phyloP scores from a whole-genome alignment of 345 rosid genomes.

The Mangifera indica region DNA sequence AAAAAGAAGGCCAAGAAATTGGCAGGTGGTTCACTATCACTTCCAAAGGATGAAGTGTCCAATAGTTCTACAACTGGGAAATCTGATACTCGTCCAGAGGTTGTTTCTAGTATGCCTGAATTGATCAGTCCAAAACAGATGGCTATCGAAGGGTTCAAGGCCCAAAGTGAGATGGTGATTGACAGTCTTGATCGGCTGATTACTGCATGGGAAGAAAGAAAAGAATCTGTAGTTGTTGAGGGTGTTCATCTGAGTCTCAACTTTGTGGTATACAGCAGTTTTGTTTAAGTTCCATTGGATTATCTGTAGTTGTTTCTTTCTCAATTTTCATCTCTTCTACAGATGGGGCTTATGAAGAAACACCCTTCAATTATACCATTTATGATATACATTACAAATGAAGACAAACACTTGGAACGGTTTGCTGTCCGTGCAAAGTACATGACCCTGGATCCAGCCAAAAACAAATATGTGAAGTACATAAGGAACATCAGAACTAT shows the following conservation, averaged over 20 bases:
- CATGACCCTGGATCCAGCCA: slow-evolving; percentile 96
- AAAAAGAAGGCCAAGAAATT: slow-evolving; percentile 63
- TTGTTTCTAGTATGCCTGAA: slow-evolving; percentile 37
- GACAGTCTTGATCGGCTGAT: slow-evolving; percentile 98
- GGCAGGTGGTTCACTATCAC: slow-evolving; percentile 45
- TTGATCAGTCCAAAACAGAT: slow-evolving; percentile 76
- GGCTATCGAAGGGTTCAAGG: slow-evolving; percentile 97
- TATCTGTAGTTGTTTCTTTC: slow-evolving; percentile 10
- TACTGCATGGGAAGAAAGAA: slow-evolving; percentile 95
- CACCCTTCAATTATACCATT: slow-evolving; percentile 97
- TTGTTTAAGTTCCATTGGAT: slow-evolving; percentile 12
- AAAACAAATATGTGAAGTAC: slow-evolving; percentile 94
- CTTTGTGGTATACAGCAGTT: slow-evolving; percentile 71
- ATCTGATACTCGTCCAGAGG: slow-evolving; percentile 35
- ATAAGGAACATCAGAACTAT: slow-evolving; percentile 91
- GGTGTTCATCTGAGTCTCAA: slow-evolving; percentile 98
- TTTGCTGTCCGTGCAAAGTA: slow-evolving; percentile 99
- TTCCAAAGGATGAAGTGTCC: slow-evolving; percentile 41
- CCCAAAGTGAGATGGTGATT: slow-evolving; percentile 99
- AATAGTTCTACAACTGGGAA: slow-evolving; percentile 45
- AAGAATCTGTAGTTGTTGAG: slow-evolving; percentile 96
- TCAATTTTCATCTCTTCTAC: slow-evolving; percentile 19
- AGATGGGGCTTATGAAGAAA: slow-evolving; percentile 99
- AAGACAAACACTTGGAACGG: slow-evolving; percentile 96
- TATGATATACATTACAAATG: slow-evolving; percentile 92